phyloP scores from a whole-genome alignment of 148 eudicot species.

The Camellia japonica region DNA sequence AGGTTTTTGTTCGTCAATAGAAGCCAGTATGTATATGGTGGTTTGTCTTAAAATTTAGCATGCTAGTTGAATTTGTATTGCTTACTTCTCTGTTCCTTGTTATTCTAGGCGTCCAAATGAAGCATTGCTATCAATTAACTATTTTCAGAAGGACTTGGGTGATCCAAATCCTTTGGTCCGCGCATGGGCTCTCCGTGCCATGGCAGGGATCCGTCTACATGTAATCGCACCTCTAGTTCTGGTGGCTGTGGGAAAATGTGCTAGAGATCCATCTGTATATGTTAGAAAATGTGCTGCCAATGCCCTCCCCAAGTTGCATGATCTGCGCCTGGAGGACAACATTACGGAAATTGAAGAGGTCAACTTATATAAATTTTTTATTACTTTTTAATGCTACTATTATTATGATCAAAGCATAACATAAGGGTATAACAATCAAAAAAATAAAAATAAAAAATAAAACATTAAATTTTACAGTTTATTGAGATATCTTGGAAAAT shows the following conservation, averaged over 20 bases:
- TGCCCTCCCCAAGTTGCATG: constrained; percentile 96
- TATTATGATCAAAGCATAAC: background rate
- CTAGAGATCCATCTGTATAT: constrained; percentile 96
- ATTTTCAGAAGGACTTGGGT: constrained; percentile 94
- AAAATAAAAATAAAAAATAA: background rate
- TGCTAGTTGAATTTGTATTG: constrained; percentile 7
- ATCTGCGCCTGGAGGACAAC: constrained; percentile 79
- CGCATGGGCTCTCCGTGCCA: constrained; percentile 99
- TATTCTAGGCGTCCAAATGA: constrained; percentile 93
- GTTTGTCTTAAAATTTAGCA: background rate
- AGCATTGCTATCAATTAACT: constrained; percentile 92
- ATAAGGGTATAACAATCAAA: background rate
- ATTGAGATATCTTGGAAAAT: background rate
- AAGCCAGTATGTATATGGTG: background rate
- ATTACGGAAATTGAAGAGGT: constrained; percentile 82
- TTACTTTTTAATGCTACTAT: background rate
- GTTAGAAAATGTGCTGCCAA: constrained; percentile 97
- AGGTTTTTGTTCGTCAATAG: background rate
- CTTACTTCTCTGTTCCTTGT: constrained; percentile 4
- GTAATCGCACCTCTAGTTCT: constrained; percentile 79
- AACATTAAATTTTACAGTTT: background rate
- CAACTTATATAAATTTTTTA: background rate
- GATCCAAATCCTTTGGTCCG: constrained; percentile 96
- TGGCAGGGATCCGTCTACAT: constrained; percentile 99
- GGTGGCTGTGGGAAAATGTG: constrained; percentile 87